These are phyloP conservation scores for Echria macrotheca DNA, from an alignment of 495 filamentous ascomycete species.

Conservation along the genomic window DNA sequence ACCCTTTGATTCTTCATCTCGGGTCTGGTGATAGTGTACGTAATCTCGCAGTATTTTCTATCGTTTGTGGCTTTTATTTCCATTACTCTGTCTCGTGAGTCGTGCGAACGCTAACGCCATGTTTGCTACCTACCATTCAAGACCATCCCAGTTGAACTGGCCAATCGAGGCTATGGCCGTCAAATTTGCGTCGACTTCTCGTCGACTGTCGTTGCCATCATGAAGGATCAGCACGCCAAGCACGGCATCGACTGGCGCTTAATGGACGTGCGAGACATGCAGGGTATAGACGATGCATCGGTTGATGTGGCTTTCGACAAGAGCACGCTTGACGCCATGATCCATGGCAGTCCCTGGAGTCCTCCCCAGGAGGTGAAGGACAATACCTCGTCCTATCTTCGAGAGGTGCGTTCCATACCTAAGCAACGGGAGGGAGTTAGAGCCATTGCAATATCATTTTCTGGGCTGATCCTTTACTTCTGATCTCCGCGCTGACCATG, in stretches of 20 bases:
- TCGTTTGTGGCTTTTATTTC: not conserved
- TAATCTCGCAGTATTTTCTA: not conserved
- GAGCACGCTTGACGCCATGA: constrained; percentile 57
- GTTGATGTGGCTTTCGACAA: constrained; percentile 60
- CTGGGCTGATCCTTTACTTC: no score
- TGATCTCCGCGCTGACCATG: no score
- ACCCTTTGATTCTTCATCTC: constrained; percentile 46
- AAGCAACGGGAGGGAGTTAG: no score
- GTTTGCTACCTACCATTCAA: constrained; percentile 19
- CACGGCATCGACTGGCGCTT: constrained; percentile 41
- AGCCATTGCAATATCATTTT: no score
- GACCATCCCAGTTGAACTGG: constrained; percentile 47
- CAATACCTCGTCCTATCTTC: constrained; percentile 47
- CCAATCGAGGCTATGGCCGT: constrained; percentile 42
- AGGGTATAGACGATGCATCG: constrained; percentile 23
- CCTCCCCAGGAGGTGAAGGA: constrained; percentile 48
- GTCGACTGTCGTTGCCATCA: constrained; percentile 43
- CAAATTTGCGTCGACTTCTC: constrained; percentile 59
- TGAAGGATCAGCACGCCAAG: constrained; percentile 38
- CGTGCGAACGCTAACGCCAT: not conserved
- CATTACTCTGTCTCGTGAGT: not conserved
- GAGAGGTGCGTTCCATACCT: constrained; percentile 48
- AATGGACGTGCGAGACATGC: constrained; percentile 51
- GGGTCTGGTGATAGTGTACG: constrained; percentile 55
- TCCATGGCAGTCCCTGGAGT: constrained; percentile 53